Conservation (phyloP, 495 filamentous ascomycete species). For the Parmelia sp. region DNA sequence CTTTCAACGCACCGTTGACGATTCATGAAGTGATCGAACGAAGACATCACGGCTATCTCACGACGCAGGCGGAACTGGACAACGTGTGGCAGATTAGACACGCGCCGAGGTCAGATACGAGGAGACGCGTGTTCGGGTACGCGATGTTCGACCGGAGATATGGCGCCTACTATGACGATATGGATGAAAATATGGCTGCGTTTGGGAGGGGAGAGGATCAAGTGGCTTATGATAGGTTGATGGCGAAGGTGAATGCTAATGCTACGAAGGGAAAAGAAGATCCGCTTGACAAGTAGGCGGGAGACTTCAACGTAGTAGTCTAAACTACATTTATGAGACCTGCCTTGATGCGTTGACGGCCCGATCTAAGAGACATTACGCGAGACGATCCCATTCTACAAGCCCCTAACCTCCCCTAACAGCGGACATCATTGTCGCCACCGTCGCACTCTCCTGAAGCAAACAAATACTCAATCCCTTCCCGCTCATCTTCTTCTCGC, state of each 20-base stretch:
- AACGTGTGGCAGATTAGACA: not conserved
- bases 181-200: not conserved
- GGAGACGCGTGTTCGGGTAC: not conserved
- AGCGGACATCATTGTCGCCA: no score
- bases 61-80: not conserved
- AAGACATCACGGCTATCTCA: not conserved
- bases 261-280: not conserved
- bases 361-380: no score
- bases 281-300: not conserved
- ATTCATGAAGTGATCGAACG: no score
- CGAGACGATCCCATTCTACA: no score
- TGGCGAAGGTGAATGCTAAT: not conserved
- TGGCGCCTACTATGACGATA: not conserved
- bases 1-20: not conserved
- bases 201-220: slow-evolving; percentile 1
- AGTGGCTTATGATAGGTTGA: slow-evolving; percentile 1
- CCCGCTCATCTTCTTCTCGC: no score
- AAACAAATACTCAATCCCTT: no score
- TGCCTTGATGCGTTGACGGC: no score
- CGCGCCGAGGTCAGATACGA: not conserved
- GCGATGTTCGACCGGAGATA: not conserved
- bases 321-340: no score
- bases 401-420: no score
- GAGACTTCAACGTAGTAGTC: no score
- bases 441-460: no score